Evolutionary conservation across 371 early-diverging fungal genomes (phyloP).

Genomic region (Mucor circinelloides): DNA sequence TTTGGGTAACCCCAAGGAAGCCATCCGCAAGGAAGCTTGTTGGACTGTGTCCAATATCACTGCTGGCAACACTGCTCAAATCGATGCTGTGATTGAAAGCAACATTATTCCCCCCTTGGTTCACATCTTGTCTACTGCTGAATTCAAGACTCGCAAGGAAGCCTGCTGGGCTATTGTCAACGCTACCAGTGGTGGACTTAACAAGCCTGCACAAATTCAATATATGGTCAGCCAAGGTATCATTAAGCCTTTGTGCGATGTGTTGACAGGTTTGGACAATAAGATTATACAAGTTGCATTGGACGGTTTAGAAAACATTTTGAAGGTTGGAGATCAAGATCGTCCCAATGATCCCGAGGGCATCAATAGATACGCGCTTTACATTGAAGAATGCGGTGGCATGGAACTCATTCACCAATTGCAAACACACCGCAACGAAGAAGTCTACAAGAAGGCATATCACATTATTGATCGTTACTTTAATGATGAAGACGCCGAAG

Average conservation of each 20-base stretch:
- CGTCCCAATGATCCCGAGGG: conserved; percentile 53
- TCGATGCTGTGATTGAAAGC: conserved; percentile 94
- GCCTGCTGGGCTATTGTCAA: conserved; percentile 99
- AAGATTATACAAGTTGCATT: conserved; percentile 95
- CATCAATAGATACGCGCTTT: conserved; percentile 86
- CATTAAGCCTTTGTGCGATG: conserved; percentile 94
- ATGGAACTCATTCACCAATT: conserved; percentile 91
- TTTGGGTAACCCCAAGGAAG: conserved; percentile 87
- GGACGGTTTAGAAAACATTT: conserved; percentile 96
- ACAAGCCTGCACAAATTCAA: conserved; percentile 87
- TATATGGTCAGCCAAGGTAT: conserved; percentile 91
- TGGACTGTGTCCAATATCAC: conserved; percentile 99
- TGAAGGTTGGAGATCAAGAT: conserved; percentile 92
- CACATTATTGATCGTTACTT: conserved; percentile 95
- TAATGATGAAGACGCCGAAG: conserved; percentile 82
- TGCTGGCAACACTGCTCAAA: conserved; percentile 97
- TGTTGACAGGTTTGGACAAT: conserved; percentile 89
- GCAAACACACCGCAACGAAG: conserved; percentile 89
- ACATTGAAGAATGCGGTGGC: conserved; percentile 92
- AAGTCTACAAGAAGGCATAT: conserved; percentile 96
- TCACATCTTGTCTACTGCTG: conserved; percentile 85
- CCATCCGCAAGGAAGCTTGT: conserved; percentile 99
- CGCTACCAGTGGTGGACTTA: conserved; percentile 92
- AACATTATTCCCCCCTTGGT: conserved; percentile 94
- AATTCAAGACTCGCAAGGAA: conserved; percentile 98